Conservation (phyloP, 2,329 filamentous ascomycete genomes). For the Seiridium cupressi region DNA sequence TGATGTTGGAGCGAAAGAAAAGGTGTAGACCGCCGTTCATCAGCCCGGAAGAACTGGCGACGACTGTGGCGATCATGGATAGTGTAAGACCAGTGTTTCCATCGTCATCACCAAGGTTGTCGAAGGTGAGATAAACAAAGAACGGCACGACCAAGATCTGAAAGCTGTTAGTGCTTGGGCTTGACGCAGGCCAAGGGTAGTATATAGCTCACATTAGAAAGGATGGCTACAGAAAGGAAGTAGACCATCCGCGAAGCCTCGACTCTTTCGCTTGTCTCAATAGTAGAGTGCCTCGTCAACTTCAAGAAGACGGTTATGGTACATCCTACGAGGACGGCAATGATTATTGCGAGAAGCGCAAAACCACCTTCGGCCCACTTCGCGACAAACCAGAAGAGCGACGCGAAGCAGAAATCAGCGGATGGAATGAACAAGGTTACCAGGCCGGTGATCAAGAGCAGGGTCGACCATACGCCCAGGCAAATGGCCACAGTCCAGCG, state of each 20-base stretch:
- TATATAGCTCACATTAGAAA: slow-evolving; percentile 52
- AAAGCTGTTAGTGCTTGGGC: slow-evolving; percentile 20
- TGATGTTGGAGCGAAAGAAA: slow-evolving; percentile 63
- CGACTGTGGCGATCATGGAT: slow-evolving; percentile 63
- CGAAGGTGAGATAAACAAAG: slow-evolving; percentile 56
- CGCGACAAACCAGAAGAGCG: slow-evolving; percentile 65
- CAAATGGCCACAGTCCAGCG: slow-evolving; percentile 62
- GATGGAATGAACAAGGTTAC: slow-evolving; percentile 55
- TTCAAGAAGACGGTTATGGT: slow-evolving; percentile 55
- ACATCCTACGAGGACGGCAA: slow-evolving; percentile 48
- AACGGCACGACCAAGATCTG: slow-evolving; percentile 62
- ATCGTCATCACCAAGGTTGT: slow-evolving; percentile 30
- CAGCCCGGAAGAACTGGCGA: slow-evolving; percentile 64
- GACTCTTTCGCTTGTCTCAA: slow-evolving; percentile 59
- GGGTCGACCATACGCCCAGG: slow-evolving; percentile 45
- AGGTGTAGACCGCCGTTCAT: slow-evolving; percentile 65
- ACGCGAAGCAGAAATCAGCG: slow-evolving; percentile 62
- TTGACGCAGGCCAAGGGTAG: neutral
- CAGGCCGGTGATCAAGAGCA: slow-evolving; percentile 56
- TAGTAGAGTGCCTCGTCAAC: slow-evolving; percentile 50
- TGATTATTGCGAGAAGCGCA: slow-evolving; percentile 48
- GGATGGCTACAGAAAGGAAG: slow-evolving; percentile 56
- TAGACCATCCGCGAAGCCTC: slow-evolving; percentile 70
- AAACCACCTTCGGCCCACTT: slow-evolving; percentile 59
- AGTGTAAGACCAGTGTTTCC: slow-evolving; percentile 47